Base-by-base conservation (phyloP, 495 filamentous ascomycete species). In the Aspergillus heteromorphus region DNA sequence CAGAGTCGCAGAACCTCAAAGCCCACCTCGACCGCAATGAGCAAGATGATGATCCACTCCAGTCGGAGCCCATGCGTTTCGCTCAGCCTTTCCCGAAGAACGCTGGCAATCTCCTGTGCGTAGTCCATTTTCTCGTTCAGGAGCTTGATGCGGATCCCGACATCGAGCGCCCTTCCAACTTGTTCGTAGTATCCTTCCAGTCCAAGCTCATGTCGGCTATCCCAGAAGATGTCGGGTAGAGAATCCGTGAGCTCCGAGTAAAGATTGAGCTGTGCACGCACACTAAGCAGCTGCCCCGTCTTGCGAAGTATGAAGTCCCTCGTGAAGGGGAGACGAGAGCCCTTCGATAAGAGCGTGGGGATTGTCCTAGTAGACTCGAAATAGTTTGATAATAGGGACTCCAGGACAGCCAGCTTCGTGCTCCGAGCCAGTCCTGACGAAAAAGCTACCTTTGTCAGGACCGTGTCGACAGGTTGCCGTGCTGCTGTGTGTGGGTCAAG, bases 71-170 rank as follows among this genome's bases (percentile, higher is more conserved):
- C 85, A 68, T 97, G 89, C 57, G 84, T 87, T 74, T 97, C 92
- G 66, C 91, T 96, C 55, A 95, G 75, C 63, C 88, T 85, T 66
- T 96, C 88, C 53, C 95, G 79, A 14, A 97, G 74, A 11, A 97
- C 91, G 56, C 79, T 88, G 10, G 93, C 92, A 62, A 97, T 97
- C 65, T 97, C 93, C 62, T 91, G 88, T 0, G 91, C 93, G 73
- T 97, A 97, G 63, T 96, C 92, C 83, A 98, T 92, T 75, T 92
- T 95, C 74, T 92, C 89, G 69, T 98, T 98, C 60, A 97, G 71
- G 19, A 87, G 83, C 61, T 88, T 89, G 75, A 98, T 97, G 34
- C 93, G 81, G 31, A 92, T 87, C n/a, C 89, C 86, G 13, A 96
- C 91, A 71, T 97, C 95, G 51, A 98, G 77, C 1, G 92, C 87